These are phyloP conservation scores for Calendula officinalis DNA, from an alignment of 129 eudicot species.

Conservation along the genomic window DNA sequence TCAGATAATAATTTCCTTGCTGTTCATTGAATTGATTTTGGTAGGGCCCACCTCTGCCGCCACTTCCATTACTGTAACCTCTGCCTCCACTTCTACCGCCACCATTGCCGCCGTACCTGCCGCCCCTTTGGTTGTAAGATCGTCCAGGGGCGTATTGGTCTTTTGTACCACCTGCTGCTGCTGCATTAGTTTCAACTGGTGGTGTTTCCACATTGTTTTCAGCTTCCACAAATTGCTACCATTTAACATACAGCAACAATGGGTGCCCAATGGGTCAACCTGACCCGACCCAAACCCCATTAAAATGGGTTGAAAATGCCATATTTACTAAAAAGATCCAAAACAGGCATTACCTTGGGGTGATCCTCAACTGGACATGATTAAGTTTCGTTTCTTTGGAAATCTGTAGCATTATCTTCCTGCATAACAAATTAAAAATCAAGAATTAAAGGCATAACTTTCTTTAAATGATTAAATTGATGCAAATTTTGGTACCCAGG, in stretches of 20 bases:
- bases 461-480: background rate
- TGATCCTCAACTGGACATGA: conserved; percentile 41
- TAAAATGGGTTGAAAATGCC: no score
- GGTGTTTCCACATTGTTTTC: conserved; percentile 24
- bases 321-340: background rate
- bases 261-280: no score
- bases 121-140: conserved; percentile 45
- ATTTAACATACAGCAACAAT: background rate
- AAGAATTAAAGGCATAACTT: background rate
- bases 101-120: conserved; percentile 5
- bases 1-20: conserved; percentile 59
- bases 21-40: conserved; percentile 69
- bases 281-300: no score
- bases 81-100: conserved; percentile 62
- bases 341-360: conserved; percentile 37
- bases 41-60: conserved; percentile 56
- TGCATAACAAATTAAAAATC: conserved; percentile 28
- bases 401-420: conserved; percentile 48
- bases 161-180: conserved; percentile 26
- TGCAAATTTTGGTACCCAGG: no score
- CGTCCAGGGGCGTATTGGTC: conserved; percentile 54
- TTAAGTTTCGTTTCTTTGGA: conserved; percentile 43
- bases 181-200: conserved; percentile 16
- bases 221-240: conserved; percentile 18
- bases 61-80: conserved; percentile 61